Evolutionary conservation across 2,329 filamentous ascomycete genomes (phyloP).

Genomic region (Mycogone perniciosa): DNA sequence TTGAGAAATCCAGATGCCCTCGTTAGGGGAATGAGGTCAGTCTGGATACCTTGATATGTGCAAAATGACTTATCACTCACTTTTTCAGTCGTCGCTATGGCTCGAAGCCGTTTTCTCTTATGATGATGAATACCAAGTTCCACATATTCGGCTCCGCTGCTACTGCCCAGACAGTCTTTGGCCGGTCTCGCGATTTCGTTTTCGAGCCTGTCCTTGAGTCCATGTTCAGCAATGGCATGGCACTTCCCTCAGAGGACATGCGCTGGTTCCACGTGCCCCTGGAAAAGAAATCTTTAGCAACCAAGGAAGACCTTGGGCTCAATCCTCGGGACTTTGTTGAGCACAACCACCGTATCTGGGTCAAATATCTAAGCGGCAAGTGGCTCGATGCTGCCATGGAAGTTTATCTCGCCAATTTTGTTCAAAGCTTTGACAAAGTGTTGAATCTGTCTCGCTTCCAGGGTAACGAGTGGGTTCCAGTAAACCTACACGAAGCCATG

Average conservation of each 20-base stretch:
- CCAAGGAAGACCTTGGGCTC: background rate
- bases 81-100: background rate
- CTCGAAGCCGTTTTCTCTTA: background rate
- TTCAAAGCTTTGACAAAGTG: background rate
- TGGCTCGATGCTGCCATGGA: slow-evolving; percentile 1
- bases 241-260: slow-evolving; percentile 1
- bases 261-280: background rate
- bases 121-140: slow-evolving; percentile 1
- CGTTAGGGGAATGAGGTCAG: background rate
- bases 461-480: background rate
- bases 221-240: slow-evolving; percentile 4
- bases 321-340: background rate
- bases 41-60: too few relatives aligned
- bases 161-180: background rate
- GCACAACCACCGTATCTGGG: slow-evolving; percentile 1
- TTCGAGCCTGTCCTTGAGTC: slow-evolving; percentile 3
- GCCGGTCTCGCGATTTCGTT: background rate
- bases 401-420: background rate
- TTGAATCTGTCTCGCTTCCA: background rate
- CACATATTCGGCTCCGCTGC: background rate
- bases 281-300: background rate
- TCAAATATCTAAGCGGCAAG: slow-evolving; percentile 1
- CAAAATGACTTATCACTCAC: too few relatives aligned
- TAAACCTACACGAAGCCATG: background rate
- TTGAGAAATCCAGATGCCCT: background rate